A percentile compares a stretch with the other conserved stretches of the same genome.
These are phyloP conservation scores for Calonectria pteridis DNA, from an alignment of 2,329 filamentous ascomycete genomes.

Conservation along the genomic window DNA sequence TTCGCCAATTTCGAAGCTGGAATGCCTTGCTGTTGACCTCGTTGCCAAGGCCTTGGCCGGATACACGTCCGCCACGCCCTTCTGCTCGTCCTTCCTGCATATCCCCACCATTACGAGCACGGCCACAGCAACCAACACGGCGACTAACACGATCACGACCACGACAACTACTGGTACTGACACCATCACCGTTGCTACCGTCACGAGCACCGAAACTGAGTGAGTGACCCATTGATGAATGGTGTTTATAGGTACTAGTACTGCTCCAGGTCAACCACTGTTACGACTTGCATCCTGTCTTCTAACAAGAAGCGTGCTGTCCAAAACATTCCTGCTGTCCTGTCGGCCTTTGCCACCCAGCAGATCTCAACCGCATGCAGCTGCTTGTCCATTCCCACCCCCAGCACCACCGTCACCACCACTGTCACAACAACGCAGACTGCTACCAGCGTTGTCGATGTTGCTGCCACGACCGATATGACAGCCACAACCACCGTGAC, in stretches of 20 bases:
- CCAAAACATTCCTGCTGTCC: neutral
- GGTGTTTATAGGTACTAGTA: neutral
- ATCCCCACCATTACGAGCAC: neutral
- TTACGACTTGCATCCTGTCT: neutral
- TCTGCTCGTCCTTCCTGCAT: neutral
- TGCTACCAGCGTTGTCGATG: neutral
- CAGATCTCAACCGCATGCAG: neutral
- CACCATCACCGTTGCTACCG: neutral
- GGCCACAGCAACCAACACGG: neutral
- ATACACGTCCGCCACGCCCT: neutral
- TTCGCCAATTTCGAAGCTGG: neutral
- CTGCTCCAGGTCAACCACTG: neutral
- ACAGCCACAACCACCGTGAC: neutral
- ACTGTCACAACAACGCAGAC: neutral
- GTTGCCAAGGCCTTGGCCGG: neutral
- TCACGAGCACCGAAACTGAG: neutral
- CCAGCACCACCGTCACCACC: neutral
- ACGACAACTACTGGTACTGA: neutral
- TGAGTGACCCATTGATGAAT: neutral
- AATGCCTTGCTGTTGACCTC: neutral
- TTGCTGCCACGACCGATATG: neutral
- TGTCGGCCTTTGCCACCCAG: neutral
- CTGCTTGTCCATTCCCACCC: neutral
- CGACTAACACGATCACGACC: neutral
- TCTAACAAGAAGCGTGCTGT: neutral